A percentile compares a stretch with the other conserved stretches of the same genome.
These are phyloP conservation scores for Cystobasidium onofrii DNA, from an alignment of 768 basidiomycete genomes.

Conservation along the genomic window DNA sequence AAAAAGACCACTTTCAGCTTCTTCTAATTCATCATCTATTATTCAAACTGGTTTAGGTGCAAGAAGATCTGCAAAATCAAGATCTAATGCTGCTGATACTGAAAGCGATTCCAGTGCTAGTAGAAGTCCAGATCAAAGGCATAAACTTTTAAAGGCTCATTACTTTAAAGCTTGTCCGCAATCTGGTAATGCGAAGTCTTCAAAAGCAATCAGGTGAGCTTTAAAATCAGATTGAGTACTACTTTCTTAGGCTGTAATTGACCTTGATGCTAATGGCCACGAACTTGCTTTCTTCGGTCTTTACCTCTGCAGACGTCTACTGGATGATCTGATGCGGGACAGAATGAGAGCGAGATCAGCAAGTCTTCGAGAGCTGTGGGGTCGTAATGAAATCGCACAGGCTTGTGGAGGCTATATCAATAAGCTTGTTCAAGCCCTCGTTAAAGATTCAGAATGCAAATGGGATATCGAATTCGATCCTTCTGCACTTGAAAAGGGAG, in stretches of 20 bases:
- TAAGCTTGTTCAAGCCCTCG: conserved; percentile 19
- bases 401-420: conserved; percentile 30
- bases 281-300: background rate
- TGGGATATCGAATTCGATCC: conserved; percentile 20
- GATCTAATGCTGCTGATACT: background rate
- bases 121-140: conserved; percentile 14
- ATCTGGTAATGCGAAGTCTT: conserved; percentile 13
- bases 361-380: conserved; percentile 20
- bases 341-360: conserved; percentile 10
- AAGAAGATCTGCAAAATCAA: background rate
- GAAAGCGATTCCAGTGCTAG: background rate
- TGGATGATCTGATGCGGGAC: conserved; percentile 24
- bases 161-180: conserved; percentile 2
- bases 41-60: background rate
- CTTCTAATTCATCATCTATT: background rate
- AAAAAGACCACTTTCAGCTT: background rate
- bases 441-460: background rate
- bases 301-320: conserved; percentile 1
- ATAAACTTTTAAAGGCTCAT: conserved; percentile 21
- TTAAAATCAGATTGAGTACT: no score
- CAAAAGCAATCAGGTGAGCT: conserved; percentile 9
- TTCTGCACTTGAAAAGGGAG: background rate
- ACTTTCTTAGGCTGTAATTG: no score
- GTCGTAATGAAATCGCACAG: conserved; percentile 7
- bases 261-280: no score